Evolutionary conservation across 345 rosid species (phyloP).

Genomic region (Corchorus capsularis): DNA sequence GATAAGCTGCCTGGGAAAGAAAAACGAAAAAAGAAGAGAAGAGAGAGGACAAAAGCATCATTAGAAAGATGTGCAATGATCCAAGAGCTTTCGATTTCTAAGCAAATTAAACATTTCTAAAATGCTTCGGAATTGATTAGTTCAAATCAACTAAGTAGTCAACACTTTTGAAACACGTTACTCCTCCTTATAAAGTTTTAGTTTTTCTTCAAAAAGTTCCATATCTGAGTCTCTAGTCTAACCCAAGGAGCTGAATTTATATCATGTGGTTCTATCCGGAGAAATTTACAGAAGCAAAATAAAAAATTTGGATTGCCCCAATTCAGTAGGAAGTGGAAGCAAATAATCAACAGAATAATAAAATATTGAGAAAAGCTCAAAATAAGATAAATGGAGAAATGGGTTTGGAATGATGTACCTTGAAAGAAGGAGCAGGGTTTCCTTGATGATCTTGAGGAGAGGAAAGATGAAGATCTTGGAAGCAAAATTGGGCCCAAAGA

Average conservation of each 20-base stretch:
- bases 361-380: neutral
- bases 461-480: conserved; percentile 58
- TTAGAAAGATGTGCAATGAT: neutral
- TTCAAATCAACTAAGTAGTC: neutral
- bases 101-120: neutral
- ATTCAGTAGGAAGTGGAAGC: neutral
- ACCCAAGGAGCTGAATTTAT: neutral
- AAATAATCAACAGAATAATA: conserved; percentile 2
- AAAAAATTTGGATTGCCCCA: neutral
- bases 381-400: neutral
- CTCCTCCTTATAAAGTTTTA: neutral
- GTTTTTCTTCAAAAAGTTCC: neutral
- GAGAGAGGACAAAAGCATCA: neutral
- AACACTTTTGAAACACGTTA: neutral
- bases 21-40: neutral
- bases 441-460: conserved; percentile 71
- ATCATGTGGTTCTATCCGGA: neutral
- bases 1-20: conserved; percentile 54
- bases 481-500: conserved; percentile 72
- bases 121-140: neutral
- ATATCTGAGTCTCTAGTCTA: neutral
- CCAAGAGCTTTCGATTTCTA: neutral
- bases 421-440: conserved; percentile 62
- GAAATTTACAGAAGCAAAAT: neutral
- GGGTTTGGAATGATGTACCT: conserved; percentile 35